Evolutionary conservation across 768 basidiomycete genomes (phyloP).

Genomic region (Antrodiella citrinella): DNA sequence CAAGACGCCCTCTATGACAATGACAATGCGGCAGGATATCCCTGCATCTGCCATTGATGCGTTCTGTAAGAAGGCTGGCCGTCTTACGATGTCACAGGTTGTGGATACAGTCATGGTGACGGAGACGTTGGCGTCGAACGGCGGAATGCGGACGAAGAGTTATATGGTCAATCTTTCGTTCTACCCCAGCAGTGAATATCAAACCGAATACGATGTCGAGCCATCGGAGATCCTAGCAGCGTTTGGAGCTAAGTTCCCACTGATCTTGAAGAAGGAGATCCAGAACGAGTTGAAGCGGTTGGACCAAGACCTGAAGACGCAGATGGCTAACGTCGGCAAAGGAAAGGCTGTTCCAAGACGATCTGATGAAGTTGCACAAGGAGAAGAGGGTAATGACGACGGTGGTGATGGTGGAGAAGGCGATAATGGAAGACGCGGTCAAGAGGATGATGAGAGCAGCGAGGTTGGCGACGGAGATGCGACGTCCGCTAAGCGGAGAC

Average conservation of each 20-base stretch:
- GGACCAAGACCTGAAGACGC: constrained; percentile 67
- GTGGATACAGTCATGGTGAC: constrained; percentile 77
- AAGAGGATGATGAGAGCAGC: constrained; percentile 56
- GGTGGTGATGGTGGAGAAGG: constrained; percentile 42
- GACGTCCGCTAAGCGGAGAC: constrained; percentile 65
- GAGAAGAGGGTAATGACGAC: constrained; percentile 44
- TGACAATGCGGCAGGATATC: constrained; percentile 54
- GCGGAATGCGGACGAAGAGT: constrained; percentile 62
- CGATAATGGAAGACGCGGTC: constrained; percentile 30
- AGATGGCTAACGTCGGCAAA: constrained; percentile 78
- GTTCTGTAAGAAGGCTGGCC: constrained; percentile 88
- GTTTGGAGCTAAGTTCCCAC: constrained; percentile 70
- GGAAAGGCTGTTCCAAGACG: constrained; percentile 48
- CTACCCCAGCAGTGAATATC: constrained; percentile 81
- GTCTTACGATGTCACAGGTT: constrained; percentile 80
- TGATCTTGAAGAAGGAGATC: constrained; percentile 80
- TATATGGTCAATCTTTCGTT: constrained; percentile 79
- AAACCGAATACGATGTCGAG: constrained; percentile 71
- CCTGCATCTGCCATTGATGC: constrained; percentile 47
- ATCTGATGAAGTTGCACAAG: constrained; percentile 35
- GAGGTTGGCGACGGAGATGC: constrained; percentile 81
- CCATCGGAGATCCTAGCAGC: constrained; percentile 63
- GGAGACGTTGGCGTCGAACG: constrained; percentile 63
- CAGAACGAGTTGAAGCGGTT: constrained; percentile 78
- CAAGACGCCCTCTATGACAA: constrained; percentile 95